Conservation (phyloP, 495 filamentous ascomycete species). For the Penicillium coprophilum region DNA sequence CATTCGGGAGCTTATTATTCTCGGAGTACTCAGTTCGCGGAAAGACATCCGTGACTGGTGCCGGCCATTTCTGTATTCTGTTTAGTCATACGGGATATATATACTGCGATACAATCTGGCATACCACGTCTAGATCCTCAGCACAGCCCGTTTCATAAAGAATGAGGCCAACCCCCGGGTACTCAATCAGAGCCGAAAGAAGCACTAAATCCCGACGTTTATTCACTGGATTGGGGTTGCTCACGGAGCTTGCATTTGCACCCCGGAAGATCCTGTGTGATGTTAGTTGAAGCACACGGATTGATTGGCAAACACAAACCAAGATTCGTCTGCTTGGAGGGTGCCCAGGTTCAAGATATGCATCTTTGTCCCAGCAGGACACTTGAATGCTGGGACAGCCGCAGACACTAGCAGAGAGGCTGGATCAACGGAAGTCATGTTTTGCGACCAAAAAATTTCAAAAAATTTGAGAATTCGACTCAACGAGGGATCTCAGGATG, state of each 20-base stretch:
- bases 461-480: not conserved
- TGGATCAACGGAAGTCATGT: not conserved
- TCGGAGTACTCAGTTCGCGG: constrained; percentile 43
- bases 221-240: constrained; percentile 29
- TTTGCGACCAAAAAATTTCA: not conserved
- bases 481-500: not conserved
- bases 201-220: constrained; percentile 45
- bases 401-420: constrained; percentile 12
- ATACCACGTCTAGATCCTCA: constrained; percentile 41
- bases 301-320: constrained; percentile 12
- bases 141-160: constrained; percentile 54
- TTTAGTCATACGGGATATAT: not conserved
- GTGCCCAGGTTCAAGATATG: constrained; percentile 31
- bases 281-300: not conserved
- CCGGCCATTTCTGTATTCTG: constrained; percentile 32
- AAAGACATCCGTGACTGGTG: constrained; percentile 46
- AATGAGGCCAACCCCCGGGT: constrained; percentile 51
- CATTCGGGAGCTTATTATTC: constrained; percentile 42
- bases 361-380: constrained; percentile 32
- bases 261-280: constrained; percentile 28
- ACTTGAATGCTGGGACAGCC: constrained; percentile 20
- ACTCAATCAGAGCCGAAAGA: constrained; percentile 48
- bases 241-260: constrained; percentile 27
- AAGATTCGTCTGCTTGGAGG: constrained; percentile 30
- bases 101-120: constrained; percentile 5